Percentiles rank a stretch among this genome's conserved stretches.
Conservation (phyloP, 352 stramenopile genomes). For the Aphanomyces astaci region DNA sequence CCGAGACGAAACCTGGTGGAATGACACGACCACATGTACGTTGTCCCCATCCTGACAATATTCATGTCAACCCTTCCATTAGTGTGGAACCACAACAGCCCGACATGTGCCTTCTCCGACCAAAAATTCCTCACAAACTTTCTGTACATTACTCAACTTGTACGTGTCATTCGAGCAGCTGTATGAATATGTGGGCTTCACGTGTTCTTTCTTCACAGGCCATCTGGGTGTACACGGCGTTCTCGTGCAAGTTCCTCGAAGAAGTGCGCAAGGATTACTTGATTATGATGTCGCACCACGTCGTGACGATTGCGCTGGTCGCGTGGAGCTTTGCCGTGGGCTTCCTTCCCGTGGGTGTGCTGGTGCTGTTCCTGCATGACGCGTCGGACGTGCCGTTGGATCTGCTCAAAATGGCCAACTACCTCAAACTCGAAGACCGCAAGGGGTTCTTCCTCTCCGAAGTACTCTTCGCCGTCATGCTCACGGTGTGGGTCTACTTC, state of each 20-base stretch:
- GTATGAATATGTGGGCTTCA: not conserved
- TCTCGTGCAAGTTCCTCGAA: constrained; percentile 85
- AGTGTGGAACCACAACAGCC: constrained; percentile 75
- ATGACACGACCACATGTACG: constrained; percentile 75
- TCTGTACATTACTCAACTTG: constrained; percentile 76
- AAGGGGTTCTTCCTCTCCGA: constrained; percentile 63
- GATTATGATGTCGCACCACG: constrained; percentile 86
- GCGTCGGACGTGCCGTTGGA: constrained; percentile 84
- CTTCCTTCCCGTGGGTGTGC: constrained; percentile 73
- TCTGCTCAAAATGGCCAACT: constrained; percentile 86
- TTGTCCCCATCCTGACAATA: not conserved
- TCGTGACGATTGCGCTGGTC: constrained; percentile 79
- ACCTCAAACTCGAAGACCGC: constrained; percentile 77
- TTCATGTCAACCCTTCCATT: too few relatives aligned
- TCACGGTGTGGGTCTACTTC: constrained; percentile 76
- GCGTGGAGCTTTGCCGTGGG: constrained; percentile 75
- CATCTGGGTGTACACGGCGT: constrained; percentile 86
- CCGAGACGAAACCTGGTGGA: constrained; percentile 74
- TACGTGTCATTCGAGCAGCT: constrained; percentile 23
- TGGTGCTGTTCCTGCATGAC: constrained; percentile 80
- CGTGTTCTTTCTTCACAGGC: constrained; percentile 31
- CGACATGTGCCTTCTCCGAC: constrained; percentile 60
- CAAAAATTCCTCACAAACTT: constrained; percentile 78
- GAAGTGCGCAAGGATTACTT: constrained; percentile 85
- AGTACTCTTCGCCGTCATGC: constrained; percentile 54